These are phyloP conservation scores for Pythium sp. DNA, from an alignment of 352 stramenopile genomes.

Conservation along the genomic window DNA sequence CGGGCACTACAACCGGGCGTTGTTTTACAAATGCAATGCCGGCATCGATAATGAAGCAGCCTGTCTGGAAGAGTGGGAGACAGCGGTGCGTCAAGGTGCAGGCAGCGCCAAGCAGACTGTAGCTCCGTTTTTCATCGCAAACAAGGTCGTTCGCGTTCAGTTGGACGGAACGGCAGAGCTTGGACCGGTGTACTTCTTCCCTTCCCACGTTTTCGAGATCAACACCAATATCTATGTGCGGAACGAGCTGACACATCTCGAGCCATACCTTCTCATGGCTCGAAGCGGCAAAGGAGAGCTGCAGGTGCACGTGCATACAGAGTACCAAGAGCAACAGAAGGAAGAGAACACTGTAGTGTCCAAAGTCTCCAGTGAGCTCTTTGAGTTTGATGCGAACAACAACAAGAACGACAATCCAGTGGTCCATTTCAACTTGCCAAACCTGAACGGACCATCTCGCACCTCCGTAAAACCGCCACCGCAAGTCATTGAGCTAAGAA, in stretches of 20 bases:
- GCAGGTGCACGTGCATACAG: slow-evolving; percentile 11
- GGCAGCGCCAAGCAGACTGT: background rate
- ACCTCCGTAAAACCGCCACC: background rate
- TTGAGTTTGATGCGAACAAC: background rate
- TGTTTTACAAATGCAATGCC: slow-evolving; percentile 49
- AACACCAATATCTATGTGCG: slow-evolving; percentile 43
- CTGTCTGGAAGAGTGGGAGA: slow-evolving; percentile 41
- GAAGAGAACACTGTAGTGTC: background rate
- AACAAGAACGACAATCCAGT: background rate
- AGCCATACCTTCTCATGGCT: slow-evolving; percentile 36
- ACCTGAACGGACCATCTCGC: background rate
- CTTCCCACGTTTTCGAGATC: slow-evolving; percentile 33
- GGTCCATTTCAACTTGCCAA: slow-evolving; percentile 7
- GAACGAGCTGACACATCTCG: slow-evolving; percentile 67
- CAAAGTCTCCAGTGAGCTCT: background rate
- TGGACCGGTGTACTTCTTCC: slow-evolving; percentile 67
- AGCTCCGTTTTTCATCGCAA: slow-evolving; percentile 38
- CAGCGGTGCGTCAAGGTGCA: background rate
- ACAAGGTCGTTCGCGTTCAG: slow-evolving; percentile 24
- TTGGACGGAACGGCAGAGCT: slow-evolving; percentile 25
- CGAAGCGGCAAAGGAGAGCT: slow-evolving; percentile 41
- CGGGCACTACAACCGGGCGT: slow-evolving; percentile 25
- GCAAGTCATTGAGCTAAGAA: slow-evolving; percentile 6
- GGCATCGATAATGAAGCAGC: slow-evolving; percentile 15
- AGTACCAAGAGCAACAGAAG: background rate